Base-by-base conservation (phyloP, 1,284 basidiomycete genomes). In the Tilletia caries region DNA sequence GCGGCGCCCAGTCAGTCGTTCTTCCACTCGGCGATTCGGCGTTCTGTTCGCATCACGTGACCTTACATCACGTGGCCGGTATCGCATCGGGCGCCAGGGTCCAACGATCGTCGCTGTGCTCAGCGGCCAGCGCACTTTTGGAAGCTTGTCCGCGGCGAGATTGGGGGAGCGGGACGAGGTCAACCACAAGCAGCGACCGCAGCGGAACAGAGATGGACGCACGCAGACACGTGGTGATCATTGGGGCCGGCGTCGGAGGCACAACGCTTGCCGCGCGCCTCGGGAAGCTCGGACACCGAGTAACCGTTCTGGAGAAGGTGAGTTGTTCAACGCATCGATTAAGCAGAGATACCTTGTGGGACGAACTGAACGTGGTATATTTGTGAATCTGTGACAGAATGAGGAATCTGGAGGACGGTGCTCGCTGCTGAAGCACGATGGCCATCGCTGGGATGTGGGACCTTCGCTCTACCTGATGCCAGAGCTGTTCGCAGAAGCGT, bases 401-500 rank as follows among this genome's bases (percentile, higher is more conserved):
- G 43, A 58, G 2, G 73, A 70, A 44, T 84, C 84, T 6, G 86
- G 86, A 2, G 87, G 87, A 13, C 79, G 86, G 73, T 87, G 87
- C 79, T 86, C 85, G 69, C 76, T 87, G 69, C 84, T 87, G 62
- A 83, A 85, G 67, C 83, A 85, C 67, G 83, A 85, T 34, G 86
- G 86, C 1, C 85, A 86, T 73, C 74, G 82, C 64, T 84, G 83
- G 77, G 81, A 84, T 67, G 81, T 85, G 76, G 76, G 76, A n/a
- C 86, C 86, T 6, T 86, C 85, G 15, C 83, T 87, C 33, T 83
- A 86, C 67, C 84, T 87, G 66, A 84, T 87, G 67, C 86, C 86
- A 1, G 83, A 85, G 44, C 78, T 87, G 29, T 86, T 87, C 72
- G 81, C 84, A 37, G 79, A 85, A 44, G 83, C 86, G 27, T 87